Base-by-base conservation (phyloP, 768 basidiomycete species). In the Lentinus brumalis region DNA sequence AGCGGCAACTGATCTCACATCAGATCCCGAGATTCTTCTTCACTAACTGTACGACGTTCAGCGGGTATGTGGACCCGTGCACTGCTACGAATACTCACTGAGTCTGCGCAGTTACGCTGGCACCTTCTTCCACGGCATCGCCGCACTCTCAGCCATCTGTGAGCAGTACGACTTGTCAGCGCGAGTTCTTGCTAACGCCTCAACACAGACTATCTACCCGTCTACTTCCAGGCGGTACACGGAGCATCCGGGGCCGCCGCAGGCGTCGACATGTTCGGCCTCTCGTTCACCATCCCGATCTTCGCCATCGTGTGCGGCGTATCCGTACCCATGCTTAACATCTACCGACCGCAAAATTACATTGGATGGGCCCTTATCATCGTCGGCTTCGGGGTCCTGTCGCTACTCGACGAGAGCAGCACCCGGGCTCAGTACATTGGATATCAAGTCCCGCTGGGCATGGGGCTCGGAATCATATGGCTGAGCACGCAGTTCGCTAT, bases 271-370 rank as follows among this genome's bases (percentile, higher is more conserved):
- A 50, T 53, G 5, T 53, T 64, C 46, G 50, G 42, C 11, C 51
- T 60, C 31, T 76, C 78, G 0, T 78, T 77, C 39, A 51, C 73
- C 38, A 70, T 76, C 42, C 79, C 80, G 0, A 75, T 78, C 2
- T 52, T 71, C 12, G 74, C 79, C 1, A 70, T 84, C 38, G 14
- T 81, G 12, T 66, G 68, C 1, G 82, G 81, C 16, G 35, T 76
- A 26, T 65, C 71, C 0, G 75, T 82, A 40, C 73, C 71, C 14
- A 47, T 64, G 16, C 68, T 74, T 1, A 71, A 75, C 5, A 66
- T 71, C 35, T 84, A 83, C 67, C 56, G 74, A 11, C 73, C 73
- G 0, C 75, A 73, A 54, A 77, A 76, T 54, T 71, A 70, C 55
- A 7, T 68, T 5, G 78, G 71, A 5, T 82, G 80, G 79, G 60